These are phyloP conservation scores for Physcomitrellopsis africana DNA, from an alignment of 225 moss, liverwort and hornwort genomes.

Conservation along the genomic window DNA sequence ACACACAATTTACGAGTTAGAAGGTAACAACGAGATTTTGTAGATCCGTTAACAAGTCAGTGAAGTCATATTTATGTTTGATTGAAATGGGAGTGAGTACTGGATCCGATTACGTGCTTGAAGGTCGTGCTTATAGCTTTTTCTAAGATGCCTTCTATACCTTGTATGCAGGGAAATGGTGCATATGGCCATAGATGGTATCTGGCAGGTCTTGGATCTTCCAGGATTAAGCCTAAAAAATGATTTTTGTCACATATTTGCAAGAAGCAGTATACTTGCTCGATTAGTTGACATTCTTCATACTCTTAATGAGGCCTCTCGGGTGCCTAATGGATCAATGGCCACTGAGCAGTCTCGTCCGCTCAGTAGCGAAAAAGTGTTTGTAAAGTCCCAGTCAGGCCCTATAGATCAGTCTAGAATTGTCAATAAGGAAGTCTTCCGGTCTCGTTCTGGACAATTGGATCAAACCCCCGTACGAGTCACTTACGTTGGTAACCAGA, in stretches of 20 bases:
- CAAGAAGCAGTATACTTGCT: slow-evolving; percentile 68
- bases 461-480: slow-evolving; percentile 35
- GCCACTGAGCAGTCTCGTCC: slow-evolving; percentile 11
- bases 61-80: background rate
- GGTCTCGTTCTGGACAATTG: slow-evolving; percentile 39
- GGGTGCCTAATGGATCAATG: slow-evolving; percentile 35
- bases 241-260: slow-evolving; percentile 85
- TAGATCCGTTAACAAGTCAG: background rate
- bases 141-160: background rate
- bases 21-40: background rate
- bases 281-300: slow-evolving; percentile 77
- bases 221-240: slow-evolving; percentile 60
- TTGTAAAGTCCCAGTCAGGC: slow-evolving; percentile 33
- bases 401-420: slow-evolving; percentile 31
- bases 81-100: background rate
- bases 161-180: slow-evolving; percentile 76
- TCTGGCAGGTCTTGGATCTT: slow-evolving; percentile 77
- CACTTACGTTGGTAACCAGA: slow-evolving; percentile 51
- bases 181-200: slow-evolving; percentile 73
- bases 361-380: slow-evolving; percentile 28
- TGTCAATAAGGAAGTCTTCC: slow-evolving; percentile 29
- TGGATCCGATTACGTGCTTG: background rate
- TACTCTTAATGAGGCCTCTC: slow-evolving; percentile 72
- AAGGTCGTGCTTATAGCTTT: background rate
- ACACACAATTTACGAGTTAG: background rate